Evolutionary conservation across 2,329 filamentous ascomycete genomes (phyloP).

Genomic region (Diaporthe amygdali): DNA sequence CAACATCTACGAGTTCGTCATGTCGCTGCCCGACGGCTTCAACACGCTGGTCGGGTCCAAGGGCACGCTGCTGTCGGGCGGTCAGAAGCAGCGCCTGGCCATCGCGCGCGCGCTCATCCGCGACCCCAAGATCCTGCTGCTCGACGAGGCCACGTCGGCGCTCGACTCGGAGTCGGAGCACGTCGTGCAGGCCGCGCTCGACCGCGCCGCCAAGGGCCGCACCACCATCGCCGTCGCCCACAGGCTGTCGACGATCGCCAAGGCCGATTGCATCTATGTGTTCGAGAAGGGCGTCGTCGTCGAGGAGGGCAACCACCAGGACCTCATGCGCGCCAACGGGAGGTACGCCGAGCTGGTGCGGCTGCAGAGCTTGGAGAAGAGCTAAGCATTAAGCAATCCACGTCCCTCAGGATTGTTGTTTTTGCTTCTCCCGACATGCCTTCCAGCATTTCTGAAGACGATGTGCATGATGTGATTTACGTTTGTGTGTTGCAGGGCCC

Average conservation of each 20-base stretch:
- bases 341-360: conserved; percentile 82
- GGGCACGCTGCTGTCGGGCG: conserved; percentile 83
- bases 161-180: conserved; percentile 80
- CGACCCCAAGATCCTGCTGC: conserved; percentile 84
- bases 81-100: conserved; percentile 93
- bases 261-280: conserved; percentile 95
- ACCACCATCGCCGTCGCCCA: conserved; percentile 96
- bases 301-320: conserved; percentile 80
- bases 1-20: conserved; percentile 92
- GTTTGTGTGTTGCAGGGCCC: neutral
- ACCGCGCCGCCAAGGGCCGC: conserved; percentile 81
- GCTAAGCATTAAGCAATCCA: neutral
- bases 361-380: conserved; percentile 75
- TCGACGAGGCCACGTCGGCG: conserved; percentile 82
- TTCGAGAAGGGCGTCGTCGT: conserved; percentile 89
- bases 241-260: conserved; percentile 88
- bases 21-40: conserved; percentile 85
- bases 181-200: conserved; percentile 80
- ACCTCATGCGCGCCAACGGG: conserved; percentile 72
- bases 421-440: neutral
- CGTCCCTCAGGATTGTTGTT: no score
- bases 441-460: neutral
- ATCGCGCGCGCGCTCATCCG: conserved; percentile 90
- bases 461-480: neutral
- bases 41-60: conserved; percentile 86